phyloP scores from a whole-genome alignment of 2,329 filamentous ascomycete genomes.

The Hypoxylon rubiginosum region DNA sequence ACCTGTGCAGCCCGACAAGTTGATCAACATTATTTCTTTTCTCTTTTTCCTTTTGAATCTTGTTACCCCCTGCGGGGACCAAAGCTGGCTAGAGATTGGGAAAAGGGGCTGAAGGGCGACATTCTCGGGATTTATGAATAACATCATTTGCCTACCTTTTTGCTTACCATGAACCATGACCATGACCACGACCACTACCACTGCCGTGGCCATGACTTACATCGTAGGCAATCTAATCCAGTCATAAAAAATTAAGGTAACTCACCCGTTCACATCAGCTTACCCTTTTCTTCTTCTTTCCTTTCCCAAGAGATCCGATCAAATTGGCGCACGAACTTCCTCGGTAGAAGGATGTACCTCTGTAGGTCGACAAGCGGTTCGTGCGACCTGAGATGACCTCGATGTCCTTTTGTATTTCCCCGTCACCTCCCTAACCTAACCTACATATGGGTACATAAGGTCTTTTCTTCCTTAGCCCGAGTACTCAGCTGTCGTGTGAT shows the following conservation, averaged over 20 bases:
- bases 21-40: conserved; percentile 23
- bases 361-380: neutral
- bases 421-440: neutral
- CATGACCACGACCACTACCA: too few relatives aligned
- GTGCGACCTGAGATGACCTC: neutral
- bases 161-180: neutral
- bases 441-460: too few relatives aligned
- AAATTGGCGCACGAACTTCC: neutral
- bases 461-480: conserved; percentile 1
- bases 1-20: neutral
- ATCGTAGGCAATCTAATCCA: conserved; percentile 16
- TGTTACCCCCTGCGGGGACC: conserved; percentile 29
- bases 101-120: conserved; percentile 16
- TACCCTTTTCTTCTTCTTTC: conserved; percentile 11
- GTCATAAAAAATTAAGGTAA: neutral
- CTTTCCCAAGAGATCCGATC: neutral
- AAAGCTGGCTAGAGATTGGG: conserved; percentile 18
- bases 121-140: conserved; percentile 21
- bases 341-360: neutral
- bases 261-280: conserved; percentile 17
- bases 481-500: conserved; percentile 36
- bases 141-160: conserved; percentile 19
- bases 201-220: conserved; percentile 19
- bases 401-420: conserved; percentile 3
- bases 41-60: conserved; percentile 29